phyloP scores from a whole-genome alignment of 495 filamentous ascomycete species.

The Daldinia bambusicola region DNA sequence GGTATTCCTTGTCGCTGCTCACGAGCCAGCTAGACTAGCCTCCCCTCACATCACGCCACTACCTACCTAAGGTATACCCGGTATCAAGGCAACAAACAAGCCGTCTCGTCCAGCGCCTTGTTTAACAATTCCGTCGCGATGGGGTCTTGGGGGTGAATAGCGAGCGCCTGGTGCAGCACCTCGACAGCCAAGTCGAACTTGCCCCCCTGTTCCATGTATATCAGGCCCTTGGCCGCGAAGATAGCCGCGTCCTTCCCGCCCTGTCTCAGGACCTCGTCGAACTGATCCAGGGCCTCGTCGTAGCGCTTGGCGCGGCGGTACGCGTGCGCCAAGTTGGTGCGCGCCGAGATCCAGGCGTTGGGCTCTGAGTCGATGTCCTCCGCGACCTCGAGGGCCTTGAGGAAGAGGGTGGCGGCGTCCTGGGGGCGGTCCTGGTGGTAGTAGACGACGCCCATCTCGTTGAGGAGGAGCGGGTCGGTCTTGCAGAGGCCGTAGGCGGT shows the following conservation, averaged over 20 bases:
- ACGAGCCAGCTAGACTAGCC: constrained; percentile 1
- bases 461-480: constrained; percentile 88
- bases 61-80: not conserved
- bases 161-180: constrained; percentile 77
- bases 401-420: constrained; percentile 77
- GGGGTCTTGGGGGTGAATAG: constrained; percentile 72
- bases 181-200: constrained; percentile 74
- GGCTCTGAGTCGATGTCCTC: constrained; percentile 82
- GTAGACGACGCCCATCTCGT: constrained; percentile 92
- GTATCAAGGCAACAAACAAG: constrained; percentile 39
- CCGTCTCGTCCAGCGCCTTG: constrained; percentile 77
- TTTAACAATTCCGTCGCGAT: constrained; percentile 79
- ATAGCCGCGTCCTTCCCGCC: constrained; percentile 77
- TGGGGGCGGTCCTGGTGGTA: constrained; percentile 88
- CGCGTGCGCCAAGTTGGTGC: constrained; percentile 89
- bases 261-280: constrained; percentile 81
- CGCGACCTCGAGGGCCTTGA: constrained; percentile 76
- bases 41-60: not conserved
- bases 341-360: constrained; percentile 84
- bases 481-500: constrained; percentile 81
- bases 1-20: constrained; percentile 18
- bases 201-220: constrained; percentile 72
- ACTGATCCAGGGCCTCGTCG: constrained; percentile 77
- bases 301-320: constrained; percentile 76
- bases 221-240: constrained; percentile 78